A percentile compares a stretch with the other conserved stretches of the same genome.
Conservation (phyloP, 2,329 filamentous ascomycete species). For the Fusarium marasasianum region DNA sequence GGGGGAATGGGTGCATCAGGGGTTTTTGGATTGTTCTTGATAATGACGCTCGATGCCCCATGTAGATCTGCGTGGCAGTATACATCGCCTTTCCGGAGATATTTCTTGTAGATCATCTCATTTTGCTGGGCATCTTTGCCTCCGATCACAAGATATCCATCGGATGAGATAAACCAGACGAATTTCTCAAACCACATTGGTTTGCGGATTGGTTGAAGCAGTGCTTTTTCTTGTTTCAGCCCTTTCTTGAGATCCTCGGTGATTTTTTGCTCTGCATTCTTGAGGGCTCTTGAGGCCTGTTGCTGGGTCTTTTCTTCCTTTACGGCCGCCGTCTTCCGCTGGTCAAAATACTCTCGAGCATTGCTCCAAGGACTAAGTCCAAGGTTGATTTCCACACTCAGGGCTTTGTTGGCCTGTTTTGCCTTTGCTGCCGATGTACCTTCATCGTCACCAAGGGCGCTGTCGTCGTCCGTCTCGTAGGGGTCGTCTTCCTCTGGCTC, state of each 20-base stretch:
- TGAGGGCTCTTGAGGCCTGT: constrained; percentile 84
- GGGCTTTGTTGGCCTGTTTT: constrained; percentile 59
- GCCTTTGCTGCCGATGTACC: constrained; percentile 49
- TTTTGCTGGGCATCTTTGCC: constrained; percentile 90
- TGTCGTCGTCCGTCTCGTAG: constrained; percentile 74
- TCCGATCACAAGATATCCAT: constrained; percentile 91
- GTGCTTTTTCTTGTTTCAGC: constrained; percentile 89
- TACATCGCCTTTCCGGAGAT: constrained; percentile 88
- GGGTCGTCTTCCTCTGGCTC: constrained; percentile 68
- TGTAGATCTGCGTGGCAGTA: constrained; percentile 92
- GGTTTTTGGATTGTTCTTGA: constrained; percentile 85
- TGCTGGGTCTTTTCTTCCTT: constrained; percentile 89
- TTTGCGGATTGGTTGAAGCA: constrained; percentile 83
- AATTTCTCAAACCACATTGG: constrained; percentile 99
- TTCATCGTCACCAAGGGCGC: constrained; percentile 50
- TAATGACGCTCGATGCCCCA: constrained; percentile 84
- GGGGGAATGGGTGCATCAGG: constrained; percentile 90
- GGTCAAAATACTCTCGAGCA: constrained; percentile 89
- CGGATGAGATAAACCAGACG: constrained; percentile 91
- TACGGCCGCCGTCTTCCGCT: constrained; percentile 82
- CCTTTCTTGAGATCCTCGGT: constrained; percentile 84
- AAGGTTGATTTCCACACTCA: constrained; percentile 87
- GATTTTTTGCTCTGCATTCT: constrained; percentile 91
- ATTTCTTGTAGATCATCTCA: constrained; percentile 87
- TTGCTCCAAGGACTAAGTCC: constrained; percentile 86